Conservation (phyloP, 2,329 filamentous ascomycete species). For the Xylariaceae sp. region DNA sequence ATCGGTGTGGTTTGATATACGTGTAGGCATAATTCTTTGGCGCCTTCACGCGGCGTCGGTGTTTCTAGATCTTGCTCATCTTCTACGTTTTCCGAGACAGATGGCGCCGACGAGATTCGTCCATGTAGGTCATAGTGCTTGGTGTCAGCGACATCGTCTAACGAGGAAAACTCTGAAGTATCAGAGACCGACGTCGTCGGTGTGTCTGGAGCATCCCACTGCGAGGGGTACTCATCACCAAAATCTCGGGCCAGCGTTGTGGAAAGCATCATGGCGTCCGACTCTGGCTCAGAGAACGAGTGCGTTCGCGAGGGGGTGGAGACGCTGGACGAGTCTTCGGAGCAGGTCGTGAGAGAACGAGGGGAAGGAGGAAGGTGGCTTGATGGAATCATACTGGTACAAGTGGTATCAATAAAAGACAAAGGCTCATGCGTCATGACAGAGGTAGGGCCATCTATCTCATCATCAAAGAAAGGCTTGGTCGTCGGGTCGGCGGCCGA, state of each 20-base stretch:
- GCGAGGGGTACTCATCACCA: constrained; percentile 38
- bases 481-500: constrained; percentile 28
- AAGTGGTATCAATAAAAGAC: constrained; percentile 23
- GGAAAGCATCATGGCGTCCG: constrained; percentile 35
- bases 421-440: constrained; percentile 45
- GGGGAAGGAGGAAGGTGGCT: constrained; percentile 42
- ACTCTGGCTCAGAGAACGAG: constrained; percentile 51
- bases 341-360: constrained; percentile 47
- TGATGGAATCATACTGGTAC: constrained; percentile 22
- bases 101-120: constrained; percentile 11
- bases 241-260: constrained; percentile 36
- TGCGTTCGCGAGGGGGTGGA: constrained; percentile 44
- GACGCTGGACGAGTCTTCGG: constrained; percentile 37
- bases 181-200: constrained; percentile 44
- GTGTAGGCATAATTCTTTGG: constrained; percentile 26
- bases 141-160: constrained; percentile 6
- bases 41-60: constrained; percentile 36
- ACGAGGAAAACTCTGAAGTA: constrained; percentile 37
- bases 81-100: constrained; percentile 1
- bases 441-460: constrained; percentile 32
- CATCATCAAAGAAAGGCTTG: constrained; percentile 39
- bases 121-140: constrained; percentile 4
- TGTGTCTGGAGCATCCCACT: constrained; percentile 43
- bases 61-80: constrained; percentile 33
- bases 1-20: not conserved